Conservation (phyloP, 257 asterid species). For the Capsicum rhomboideum region DNA sequence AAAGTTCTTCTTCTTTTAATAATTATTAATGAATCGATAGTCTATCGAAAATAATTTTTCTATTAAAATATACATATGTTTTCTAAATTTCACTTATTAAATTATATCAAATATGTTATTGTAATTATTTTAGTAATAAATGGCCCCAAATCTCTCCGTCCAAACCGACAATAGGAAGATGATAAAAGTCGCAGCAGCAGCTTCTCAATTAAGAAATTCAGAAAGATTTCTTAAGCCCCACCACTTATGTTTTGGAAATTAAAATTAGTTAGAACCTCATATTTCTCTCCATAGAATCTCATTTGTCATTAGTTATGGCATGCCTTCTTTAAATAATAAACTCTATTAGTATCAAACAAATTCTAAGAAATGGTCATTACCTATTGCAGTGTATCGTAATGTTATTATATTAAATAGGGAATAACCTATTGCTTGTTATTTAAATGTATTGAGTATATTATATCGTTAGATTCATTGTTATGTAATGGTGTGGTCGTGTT, state of each 20-base stretch:
- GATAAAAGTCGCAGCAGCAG: not conserved
- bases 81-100: not conserved
- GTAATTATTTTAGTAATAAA: too few relatives aligned
- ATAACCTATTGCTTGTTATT: too few relatives aligned
- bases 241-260: not conserved
- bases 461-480: too few relatives aligned
- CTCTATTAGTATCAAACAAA: not conserved
- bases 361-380: too few relatives aligned
- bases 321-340: not conserved
- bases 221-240: not conserved
- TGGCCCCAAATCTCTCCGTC: not conserved
- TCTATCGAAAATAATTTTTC: not conserved
- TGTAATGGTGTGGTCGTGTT: too few relatives aligned
- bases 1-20: not conserved
- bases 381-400: too few relatives aligned
- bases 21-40: fast-evolving
- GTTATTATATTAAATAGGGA: too few relatives aligned
- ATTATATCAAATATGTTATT: not conserved
- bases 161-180: not conserved
- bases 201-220: not conserved
- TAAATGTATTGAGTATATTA: too few relatives aligned
- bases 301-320: not conserved
- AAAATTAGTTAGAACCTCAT: not conserved
- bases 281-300: not conserved
- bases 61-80: fast-evolving